Base-by-base conservation (phyloP, 257 asterid genomes). In the Capsicum rhomboideum region DNA sequence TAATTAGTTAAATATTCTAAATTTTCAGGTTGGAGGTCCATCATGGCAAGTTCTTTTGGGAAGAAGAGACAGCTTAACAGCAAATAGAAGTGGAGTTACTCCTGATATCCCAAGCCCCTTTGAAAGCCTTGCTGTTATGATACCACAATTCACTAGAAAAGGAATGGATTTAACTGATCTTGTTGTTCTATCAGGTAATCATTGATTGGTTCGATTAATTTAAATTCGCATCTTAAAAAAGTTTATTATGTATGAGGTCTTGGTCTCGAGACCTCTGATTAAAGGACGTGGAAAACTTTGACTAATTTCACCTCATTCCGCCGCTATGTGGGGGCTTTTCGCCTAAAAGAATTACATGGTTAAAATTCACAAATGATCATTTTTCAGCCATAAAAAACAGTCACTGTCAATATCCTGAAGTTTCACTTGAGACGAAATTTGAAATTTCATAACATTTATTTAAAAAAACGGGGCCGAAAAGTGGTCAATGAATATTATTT, bases 111-210 rank as follows among this genome's bases (percentile, higher is more conserved):
- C 91, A 1, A 2, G 84, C 31, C 87, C 90, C 5, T 55, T 56
- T 10, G 86, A 79, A 8, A 82, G 42, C 61, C 79, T 88, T 14
- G 56, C 8, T 18, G 46, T 6, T 11, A 66, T 87, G 84, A 53
- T 4, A 16, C 28, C 81, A 23, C 86, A 56, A 44, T 89, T 89
- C 75, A 54, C 66, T 6, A 78, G 10, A 2, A 63, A 79, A 49
- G 88, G 87, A 12, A 80, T 89, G 56, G 84, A 85, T 80, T 52
- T 83, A 21, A 86, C 87, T 2, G 91, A 89, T 83, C 79, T 89
- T 52, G 91, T 89, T 11, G 89, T 89, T 16, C 67, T 85, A 59
- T 89, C 91, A 1, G 91, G 91, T 89, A 66, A 34, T 34, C 4
- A 29, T 17, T 18, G 0, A 55, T 20, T 8, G 77, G 10, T 34